Conservation (phyloP, 257 asterid species). For the Solanum gracilifrons region DNA sequence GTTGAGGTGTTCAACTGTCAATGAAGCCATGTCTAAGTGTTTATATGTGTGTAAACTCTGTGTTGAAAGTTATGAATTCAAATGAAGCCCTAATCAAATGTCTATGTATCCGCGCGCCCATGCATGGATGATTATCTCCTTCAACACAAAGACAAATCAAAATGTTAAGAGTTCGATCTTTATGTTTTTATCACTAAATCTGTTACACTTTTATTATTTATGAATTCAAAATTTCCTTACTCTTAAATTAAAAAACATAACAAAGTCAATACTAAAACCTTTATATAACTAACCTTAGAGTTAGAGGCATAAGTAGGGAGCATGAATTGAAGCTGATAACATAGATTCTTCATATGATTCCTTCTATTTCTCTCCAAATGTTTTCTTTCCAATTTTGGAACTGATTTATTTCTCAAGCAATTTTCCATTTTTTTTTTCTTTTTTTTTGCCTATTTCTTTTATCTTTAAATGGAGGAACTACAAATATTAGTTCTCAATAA, state of each 20-base stretch:
- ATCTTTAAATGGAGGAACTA: background rate
- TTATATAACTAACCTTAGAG: background rate
- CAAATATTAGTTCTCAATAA: background rate
- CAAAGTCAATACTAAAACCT: background rate
- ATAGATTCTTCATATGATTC: slow-evolving; percentile 25
- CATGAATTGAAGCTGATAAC: slow-evolving; percentile 22
- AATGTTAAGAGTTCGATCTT: background rate
- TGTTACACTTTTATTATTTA: too few species aligned
- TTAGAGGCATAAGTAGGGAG: slow-evolving; percentile 18
- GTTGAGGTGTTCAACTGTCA: background rate
- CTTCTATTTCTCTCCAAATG: slow-evolving; percentile 42
- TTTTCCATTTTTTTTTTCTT: background rate
- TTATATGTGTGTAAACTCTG: background rate
- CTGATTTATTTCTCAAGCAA: background rate
- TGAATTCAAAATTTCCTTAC: background rate
- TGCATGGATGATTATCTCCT: background rate
- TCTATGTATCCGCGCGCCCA: background rate
- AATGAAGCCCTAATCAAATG: background rate
- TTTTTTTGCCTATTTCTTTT: background rate
- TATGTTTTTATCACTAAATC: too few species aligned
- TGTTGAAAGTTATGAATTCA: background rate
- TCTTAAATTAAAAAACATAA: background rate
- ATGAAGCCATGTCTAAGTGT: background rate
- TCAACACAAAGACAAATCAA: background rate
- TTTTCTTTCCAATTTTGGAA: slow-evolving; percentile 32